Evolutionary conservation across 1,284 basidiomycete genomes (phyloP).

Genomic region (Phaffia rhodozyma): DNA sequence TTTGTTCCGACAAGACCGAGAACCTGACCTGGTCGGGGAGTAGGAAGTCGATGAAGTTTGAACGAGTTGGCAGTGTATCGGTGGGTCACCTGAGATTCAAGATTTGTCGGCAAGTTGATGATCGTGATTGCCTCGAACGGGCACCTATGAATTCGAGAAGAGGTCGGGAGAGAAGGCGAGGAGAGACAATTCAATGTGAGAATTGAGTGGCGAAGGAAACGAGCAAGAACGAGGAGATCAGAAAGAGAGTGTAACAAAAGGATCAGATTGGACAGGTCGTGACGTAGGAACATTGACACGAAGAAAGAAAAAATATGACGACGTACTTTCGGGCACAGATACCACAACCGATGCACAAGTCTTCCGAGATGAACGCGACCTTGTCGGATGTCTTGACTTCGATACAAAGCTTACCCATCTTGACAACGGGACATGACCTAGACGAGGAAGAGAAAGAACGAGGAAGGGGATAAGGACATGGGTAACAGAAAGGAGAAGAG

Average conservation of each 20-base stretch:
- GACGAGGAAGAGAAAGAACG: conserved; percentile 19
- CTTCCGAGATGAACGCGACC: conserved; percentile 95
- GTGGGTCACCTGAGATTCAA: conserved; percentile 87
- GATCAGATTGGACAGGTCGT: not conserved
- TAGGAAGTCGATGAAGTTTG: conserved; percentile 92
- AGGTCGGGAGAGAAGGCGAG: conserved; percentile 7
- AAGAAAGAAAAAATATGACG: not conserved
- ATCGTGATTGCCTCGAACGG: conserved; percentile 95
- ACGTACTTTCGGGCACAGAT: conserved; percentile 94
- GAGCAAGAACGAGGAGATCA: not conserved
- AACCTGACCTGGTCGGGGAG: conserved; percentile 87
- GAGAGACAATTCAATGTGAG: not conserved
- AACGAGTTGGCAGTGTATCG: conserved; percentile 95
- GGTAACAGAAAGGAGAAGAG: not conserved
- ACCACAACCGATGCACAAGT: conserved; percentile 93
- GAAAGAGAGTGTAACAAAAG: not conserved
- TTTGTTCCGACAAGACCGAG: conserved; percentile 92
- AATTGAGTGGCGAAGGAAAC: not conserved
- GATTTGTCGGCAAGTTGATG: conserved; percentile 92
- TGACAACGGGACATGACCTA: conserved; percentile 90
- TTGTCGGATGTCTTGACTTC: conserved; percentile 88
- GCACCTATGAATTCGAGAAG: conserved; percentile 46
- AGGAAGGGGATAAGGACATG: conserved; percentile 2
- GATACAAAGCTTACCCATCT: conserved; percentile 97
- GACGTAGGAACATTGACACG: not conserved